Evolutionary conservation across 1,284 basidiomycete species (phyloP), one percentile per base, ranked within the genome.

Genomic region (Naganishia albida): DNA sequence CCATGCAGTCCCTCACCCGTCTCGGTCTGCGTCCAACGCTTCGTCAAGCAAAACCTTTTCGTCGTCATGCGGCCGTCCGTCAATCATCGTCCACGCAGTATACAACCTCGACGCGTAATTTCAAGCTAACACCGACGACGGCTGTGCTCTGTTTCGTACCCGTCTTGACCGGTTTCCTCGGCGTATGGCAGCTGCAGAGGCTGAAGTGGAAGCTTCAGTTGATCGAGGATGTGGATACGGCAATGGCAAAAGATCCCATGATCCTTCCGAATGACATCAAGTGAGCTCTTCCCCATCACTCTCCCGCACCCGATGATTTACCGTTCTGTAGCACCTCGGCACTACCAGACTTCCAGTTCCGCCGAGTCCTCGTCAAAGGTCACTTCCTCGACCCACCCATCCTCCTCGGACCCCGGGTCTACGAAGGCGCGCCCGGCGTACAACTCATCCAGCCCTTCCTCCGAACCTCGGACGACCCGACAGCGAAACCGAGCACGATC

Each of bases 161-260:
- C 0, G 80, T 98, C 68, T 87, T 96, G 72, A 93, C 93, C 0
- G 92, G 94, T 70, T 88, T 84, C n/a, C 82, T 99, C 66, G 95
- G 95, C 23, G 87, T 88, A 40, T 99, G 95, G 96, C 95, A 99
- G 75, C 72, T 86, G 38, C 85, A 91, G 72, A 85, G 96, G 46
- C 83, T 99, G 49, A 86, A 91, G 75, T 99, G 96, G 96, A 99
- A 99, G 79, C 82, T 97, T 38, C 85, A 86, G 59, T 83, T 99
- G 67, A 97, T 99, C 70, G 91, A 97, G 70, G 92, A 98, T 74
- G 83, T 99, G 49, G 90, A 97, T 74, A 87, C 91, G 77, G 97
- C 98, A 80, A 81, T 98, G 30, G 84, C 88, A 67, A 84, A 88
- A 34, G 85, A 86, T 40, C 90, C 96, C 0, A 84, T 99, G 66